A percentile compares a stretch with the other conserved stretches of the same genome.
These are phyloP conservation scores for Aspergillus sclerotialis DNA, from an alignment of 2,329 filamentous ascomycete genomes.

Conservation along the genomic window DNA sequence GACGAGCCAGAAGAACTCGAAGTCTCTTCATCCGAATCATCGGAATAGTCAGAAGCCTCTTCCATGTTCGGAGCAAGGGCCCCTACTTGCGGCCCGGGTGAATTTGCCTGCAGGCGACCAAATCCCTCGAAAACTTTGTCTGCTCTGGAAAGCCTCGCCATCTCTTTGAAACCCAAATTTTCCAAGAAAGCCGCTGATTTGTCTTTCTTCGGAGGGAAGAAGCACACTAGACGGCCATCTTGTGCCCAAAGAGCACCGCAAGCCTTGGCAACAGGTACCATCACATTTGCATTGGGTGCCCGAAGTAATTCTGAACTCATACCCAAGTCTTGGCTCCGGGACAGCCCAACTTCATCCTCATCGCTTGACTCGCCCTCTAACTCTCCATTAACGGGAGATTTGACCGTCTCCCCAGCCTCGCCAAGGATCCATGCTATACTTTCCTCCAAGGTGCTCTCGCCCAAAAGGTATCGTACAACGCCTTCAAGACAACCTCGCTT, in stretches of 20 bases:
- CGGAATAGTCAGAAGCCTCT: constrained; percentile 39
- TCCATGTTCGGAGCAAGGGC: constrained; percentile 39
- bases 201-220: constrained; percentile 48
- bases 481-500: constrained; percentile 55
- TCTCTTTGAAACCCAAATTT: constrained; percentile 41
- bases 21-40: constrained; percentile 54
- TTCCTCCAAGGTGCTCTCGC: constrained; percentile 53
- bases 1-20: constrained; percentile 45
- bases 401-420: constrained; percentile 48
- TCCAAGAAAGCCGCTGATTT: constrained; percentile 46
- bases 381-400: constrained; percentile 34
- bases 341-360: constrained; percentile 57
- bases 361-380: constrained; percentile 70
- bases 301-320: constrained; percentile 47
- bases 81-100: constrained; percentile 39
- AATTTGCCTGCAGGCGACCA: constrained; percentile 49
- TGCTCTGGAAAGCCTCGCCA: constrained; percentile 40
- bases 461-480: constrained; percentile 54
- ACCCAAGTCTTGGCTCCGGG: constrained; percentile 38
- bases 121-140: constrained; percentile 58
- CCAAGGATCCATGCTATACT: constrained; percentile 48
- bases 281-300: constrained; percentile 54
- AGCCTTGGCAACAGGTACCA: constrained; percentile 55
- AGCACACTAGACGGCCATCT: constrained; percentile 52
- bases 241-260: constrained; percentile 53